Evolutionary conservation across 78 protist species (phyloP).

Genomic region (Bigelowiella natans): DNA sequence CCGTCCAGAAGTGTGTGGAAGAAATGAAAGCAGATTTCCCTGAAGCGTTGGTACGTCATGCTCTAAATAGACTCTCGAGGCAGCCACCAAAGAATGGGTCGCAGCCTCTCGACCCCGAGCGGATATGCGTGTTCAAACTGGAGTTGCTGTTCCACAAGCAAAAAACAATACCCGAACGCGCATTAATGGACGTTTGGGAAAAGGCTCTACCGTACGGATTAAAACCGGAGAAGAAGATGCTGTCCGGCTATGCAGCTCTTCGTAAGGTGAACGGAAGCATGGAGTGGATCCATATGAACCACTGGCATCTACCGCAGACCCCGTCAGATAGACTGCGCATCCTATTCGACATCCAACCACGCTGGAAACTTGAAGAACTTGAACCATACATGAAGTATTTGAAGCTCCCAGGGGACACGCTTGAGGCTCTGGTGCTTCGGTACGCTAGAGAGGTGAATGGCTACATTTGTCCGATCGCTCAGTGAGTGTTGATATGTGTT

Average conservation of each 20-base stretch:
- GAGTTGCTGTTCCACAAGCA: not conserved
- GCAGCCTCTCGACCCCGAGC: not conserved
- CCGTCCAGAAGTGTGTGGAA: not conserved
- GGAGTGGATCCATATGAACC: not conserved
- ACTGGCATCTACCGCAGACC: not conserved
- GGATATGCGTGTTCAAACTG: not conserved
- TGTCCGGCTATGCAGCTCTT: not conserved
- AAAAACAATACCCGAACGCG: not conserved
- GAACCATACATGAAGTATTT: not conserved
- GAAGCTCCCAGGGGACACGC: not conserved
- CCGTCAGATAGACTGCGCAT: not conserved
- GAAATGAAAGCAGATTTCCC: not conserved
- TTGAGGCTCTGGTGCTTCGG: not conserved
- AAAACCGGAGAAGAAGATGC: not conserved
- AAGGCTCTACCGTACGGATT: not conserved
- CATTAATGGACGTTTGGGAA: not conserved
- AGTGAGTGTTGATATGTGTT: too few species aligned
- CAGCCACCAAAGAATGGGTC: not conserved
- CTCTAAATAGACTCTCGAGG: not conserved
- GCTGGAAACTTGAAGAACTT: not conserved
- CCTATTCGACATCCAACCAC: not conserved
- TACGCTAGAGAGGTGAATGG: not conserved
- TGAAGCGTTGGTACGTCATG: not conserved
- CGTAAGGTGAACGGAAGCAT: not conserved
- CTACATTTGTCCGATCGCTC: not conserved